phyloP scores from a whole-genome alignment of 2,329 filamentous ascomycete genomes.

The Epichloe baconii region DNA sequence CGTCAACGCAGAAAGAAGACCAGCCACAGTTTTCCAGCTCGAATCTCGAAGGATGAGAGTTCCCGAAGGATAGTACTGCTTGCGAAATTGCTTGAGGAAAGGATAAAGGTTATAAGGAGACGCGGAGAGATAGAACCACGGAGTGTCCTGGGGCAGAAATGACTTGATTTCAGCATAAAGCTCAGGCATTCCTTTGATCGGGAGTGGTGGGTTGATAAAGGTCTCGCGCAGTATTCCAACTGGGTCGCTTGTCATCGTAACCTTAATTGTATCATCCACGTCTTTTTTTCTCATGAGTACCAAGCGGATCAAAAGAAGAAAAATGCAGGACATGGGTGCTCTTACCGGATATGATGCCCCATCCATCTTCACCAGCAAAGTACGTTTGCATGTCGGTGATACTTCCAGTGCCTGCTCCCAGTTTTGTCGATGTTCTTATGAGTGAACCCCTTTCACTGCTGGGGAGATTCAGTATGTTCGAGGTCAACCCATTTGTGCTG shows the following conservation, averaged over 20 bases:
- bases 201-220: conserved; percentile 61
- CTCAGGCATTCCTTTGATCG: conserved; percentile 71
- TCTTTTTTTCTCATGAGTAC: conserved; percentile 34
- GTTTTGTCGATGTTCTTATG: conserved; percentile 34
- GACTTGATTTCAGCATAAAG: conserved; percentile 57
- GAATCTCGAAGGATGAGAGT: conserved; percentile 76
- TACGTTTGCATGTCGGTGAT: conserved; percentile 53
- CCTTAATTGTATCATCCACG: conserved; percentile 90
- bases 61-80: conserved; percentile 58
- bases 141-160: conserved; percentile 41
- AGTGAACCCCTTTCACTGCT: conserved; percentile 30
- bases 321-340: neutral
- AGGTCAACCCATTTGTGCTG: conserved; percentile 58
- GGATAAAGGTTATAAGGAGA: conserved; percentile 92
- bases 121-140: conserved; percentile 88
- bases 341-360: conserved; percentile 65
- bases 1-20: conserved; percentile 67
- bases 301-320: neutral
- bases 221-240: conserved; percentile 72
- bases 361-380: conserved; percentile 65
- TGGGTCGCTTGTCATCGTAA: conserved; percentile 69
- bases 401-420: conserved; percentile 39
- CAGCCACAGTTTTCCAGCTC: conserved; percentile 72
- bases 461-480: conserved; percentile 43
- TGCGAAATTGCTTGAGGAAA: conserved; percentile 65